Evolutionary conservation across 2,329 filamentous ascomycete genomes (phyloP).

Genomic region (Pezicula carpinea): DNA sequence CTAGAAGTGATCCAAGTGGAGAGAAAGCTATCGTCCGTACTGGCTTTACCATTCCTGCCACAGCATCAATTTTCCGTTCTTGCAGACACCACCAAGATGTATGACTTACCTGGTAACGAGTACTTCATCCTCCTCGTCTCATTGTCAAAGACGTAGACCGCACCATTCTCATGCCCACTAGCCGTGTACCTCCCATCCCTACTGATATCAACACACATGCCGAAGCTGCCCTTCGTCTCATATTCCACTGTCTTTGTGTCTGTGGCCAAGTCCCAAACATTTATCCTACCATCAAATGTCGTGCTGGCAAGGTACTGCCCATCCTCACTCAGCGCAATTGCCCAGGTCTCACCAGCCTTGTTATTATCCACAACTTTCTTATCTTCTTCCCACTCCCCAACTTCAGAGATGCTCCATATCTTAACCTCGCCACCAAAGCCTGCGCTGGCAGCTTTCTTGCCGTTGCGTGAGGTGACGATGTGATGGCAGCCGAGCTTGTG

Average conservation of each 20-base stretch:
- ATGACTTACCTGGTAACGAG: slow-evolving; percentile 66
- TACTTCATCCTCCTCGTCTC: slow-evolving; percentile 80
- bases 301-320: slow-evolving; percentile 83
- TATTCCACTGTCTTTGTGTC: slow-evolving; percentile 69
- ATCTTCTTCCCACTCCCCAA: slow-evolving; percentile 48
- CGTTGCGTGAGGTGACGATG: slow-evolving; percentile 65
- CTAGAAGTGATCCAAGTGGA: slow-evolving; percentile 76
- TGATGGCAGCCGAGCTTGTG: slow-evolving; percentile 93
- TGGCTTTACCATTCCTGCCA: slow-evolving; percentile 73
- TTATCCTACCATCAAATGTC: slow-evolving; percentile 81
- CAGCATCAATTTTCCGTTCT: slow-evolving; percentile 16
- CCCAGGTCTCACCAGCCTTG: slow-evolving; percentile 75
- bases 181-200: slow-evolving; percentile 80
- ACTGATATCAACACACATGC: slow-evolving; percentile 78
- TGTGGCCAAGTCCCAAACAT: slow-evolving; percentile 71
- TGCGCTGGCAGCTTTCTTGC: slow-evolving; percentile 70
- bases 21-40: slow-evolving; percentile 85
- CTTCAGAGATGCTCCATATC: slow-evolving; percentile 66
- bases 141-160: slow-evolving; percentile 93
- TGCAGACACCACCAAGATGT: background rate
- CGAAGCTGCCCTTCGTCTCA: slow-evolving; percentile 91
- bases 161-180: slow-evolving; percentile 88
- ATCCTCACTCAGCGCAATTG: slow-evolving; percentile 77
- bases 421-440: slow-evolving; percentile 89
- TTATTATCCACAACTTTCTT: slow-evolving; percentile 47